Conservation (phyloP, 176 grass and related monocot genomes). For the Aegilops sharonensis region DNA sequence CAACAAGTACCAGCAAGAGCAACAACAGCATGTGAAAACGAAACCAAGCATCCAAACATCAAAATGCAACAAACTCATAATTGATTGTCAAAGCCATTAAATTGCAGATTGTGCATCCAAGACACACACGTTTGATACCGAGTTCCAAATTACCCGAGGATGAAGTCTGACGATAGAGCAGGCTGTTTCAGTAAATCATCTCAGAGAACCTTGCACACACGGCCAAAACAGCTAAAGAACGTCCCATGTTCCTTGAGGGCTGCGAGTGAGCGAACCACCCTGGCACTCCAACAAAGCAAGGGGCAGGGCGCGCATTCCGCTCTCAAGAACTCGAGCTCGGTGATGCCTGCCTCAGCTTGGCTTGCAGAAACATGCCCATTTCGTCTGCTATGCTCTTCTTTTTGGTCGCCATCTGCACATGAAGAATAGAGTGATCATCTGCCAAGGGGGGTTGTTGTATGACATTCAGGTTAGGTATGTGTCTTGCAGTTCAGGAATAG, state of each 20-base stretch:
- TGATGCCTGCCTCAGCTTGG: slow-evolving; percentile 70
- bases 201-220: neutral
- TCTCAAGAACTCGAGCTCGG: slow-evolving; percentile 55
- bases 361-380: slow-evolving; percentile 51
- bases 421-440: slow-evolving; percentile 23
- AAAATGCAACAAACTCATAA: neutral
- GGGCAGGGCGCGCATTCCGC: neutral
- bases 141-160: slow-evolving; percentile 9
- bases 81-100: neutral
- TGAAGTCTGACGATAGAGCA: neutral
- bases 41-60: slow-evolving; percentile 2
- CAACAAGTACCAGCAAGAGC: neutral
- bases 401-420: slow-evolving; percentile 73
- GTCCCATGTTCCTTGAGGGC: neutral
- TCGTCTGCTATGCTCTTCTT: slow-evolving; percentile 89
- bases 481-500: neutral
- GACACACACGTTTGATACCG: neutral
- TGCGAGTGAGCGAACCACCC: neutral
- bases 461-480: neutral
- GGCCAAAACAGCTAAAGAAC: slow-evolving; percentile 14
- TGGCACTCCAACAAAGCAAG: neutral
- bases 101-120: neutral
- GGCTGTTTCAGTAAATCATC: slow-evolving; percentile 18
- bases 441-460: neutral
- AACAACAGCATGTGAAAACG: neutral